Evolutionary conservation across 1,139 yeast species (phyloP), one percentile per base, ranked within the genome.

Genomic region (Candida sp.): DNA sequence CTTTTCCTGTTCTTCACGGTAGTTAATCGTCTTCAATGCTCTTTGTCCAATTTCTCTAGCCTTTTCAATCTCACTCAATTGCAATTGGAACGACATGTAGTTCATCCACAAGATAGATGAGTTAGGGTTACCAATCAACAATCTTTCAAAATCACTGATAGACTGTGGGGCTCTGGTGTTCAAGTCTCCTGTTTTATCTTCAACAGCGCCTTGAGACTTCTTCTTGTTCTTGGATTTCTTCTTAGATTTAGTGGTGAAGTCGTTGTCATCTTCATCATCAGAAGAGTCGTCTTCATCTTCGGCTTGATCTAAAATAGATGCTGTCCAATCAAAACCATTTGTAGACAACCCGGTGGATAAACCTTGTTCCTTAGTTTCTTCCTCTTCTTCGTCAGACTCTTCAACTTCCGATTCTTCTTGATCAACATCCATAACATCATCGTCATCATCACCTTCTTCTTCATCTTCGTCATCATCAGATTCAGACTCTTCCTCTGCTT

Each of bases 61-160:
- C 71, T 89, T 91, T 49, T 93, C 98, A 54, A 92, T 77, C 68
- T 94, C 99, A 75, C 97, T 89, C 58, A 94, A 78, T 69, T 93
- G 97, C 58, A 94, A 80, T 72, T 92, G 97, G 88, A 93, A 94
- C 3, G 98, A 94, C 98, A 96, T 94, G 71, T 90, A 94, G 71
- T 93, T 91, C 91, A 94, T 93, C 99, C 99, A 94, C 58, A 92
- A 73, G 47, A 93, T 83, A 1, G 99, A 93, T 3, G 97, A 90
- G 73, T 91, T 89, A 50, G 99, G 98, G 64, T 89, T 88, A 65
- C 98, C 96, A 54, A 94, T 82, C 50, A 94, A 79, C 58, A 94
- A 75, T 63, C 99, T 84, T 71, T 94, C 99, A 65, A 91, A 94
- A 70, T 94, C 99, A 51, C 86, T 75, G 45, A 86, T 88, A 49